Evolutionary conservation across 495 filamentous ascomycete species (phyloP).

Genomic region (Jackrogersella minutella): DNA sequence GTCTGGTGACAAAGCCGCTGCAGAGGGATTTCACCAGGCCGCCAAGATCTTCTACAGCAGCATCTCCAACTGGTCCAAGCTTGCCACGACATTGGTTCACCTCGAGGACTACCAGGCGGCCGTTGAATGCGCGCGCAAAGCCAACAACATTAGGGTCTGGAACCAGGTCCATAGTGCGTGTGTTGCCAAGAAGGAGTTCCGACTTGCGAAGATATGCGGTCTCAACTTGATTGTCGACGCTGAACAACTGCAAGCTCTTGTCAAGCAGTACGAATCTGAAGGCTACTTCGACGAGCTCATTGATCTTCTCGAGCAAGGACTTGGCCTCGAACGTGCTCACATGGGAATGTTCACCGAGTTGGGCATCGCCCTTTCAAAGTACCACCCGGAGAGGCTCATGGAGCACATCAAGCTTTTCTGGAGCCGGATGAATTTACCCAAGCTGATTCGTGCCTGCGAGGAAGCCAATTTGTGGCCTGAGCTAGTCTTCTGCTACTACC

Average conservation of each 20-base stretch:
- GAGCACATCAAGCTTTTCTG: slow-evolving; percentile 99
- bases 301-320: slow-evolving; percentile 88
- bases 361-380: slow-evolving; percentile 94
- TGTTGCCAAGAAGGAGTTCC: slow-evolving; percentile 98
- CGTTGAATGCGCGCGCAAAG: slow-evolving; percentile 97
- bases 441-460: slow-evolving; percentile 95
- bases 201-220: slow-evolving; percentile 98
- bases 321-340: slow-evolving; percentile 84
- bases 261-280: slow-evolving; percentile 94
- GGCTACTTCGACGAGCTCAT: slow-evolving; percentile 99
- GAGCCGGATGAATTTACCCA: slow-evolving; percentile 97
- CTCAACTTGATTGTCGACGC: slow-evolving; percentile 98
- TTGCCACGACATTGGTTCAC: slow-evolving; percentile 95
- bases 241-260: slow-evolving; percentile 91
- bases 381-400: slow-evolving; percentile 96
- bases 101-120: slow-evolving; percentile 97
- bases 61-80: slow-evolving; percentile 99
- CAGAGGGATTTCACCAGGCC: slow-evolving; percentile 92
- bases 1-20: slow-evolving; percentile 97
- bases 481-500: slow-evolving; percentile 97
- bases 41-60: slow-evolving; percentile 99
- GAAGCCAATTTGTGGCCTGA: slow-evolving; percentile 98
- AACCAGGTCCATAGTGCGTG: slow-evolving; percentile 98
- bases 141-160: slow-evolving; percentile 99
- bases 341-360: slow-evolving; percentile 97